Evolutionary conservation across 2,329 filamentous ascomycete genomes (phyloP).

Genomic region (Colletotrichum higginsianum): DNA sequence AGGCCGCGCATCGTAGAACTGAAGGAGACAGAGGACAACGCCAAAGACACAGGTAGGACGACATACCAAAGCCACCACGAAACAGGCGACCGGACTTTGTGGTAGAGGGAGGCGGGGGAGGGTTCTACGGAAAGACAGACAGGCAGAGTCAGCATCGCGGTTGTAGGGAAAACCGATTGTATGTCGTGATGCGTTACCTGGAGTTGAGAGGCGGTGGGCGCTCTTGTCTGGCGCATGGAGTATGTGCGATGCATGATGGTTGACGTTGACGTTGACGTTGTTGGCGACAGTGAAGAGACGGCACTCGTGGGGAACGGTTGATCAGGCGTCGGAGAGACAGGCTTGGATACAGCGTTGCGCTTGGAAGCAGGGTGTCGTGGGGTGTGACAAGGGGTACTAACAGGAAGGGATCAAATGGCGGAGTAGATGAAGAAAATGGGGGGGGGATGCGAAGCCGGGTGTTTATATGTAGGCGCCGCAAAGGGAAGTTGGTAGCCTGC

Average conservation of each 20-base stretch:
- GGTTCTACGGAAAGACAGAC: slow-evolving; percentile 73
- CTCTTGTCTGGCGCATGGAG: slow-evolving; percentile 97
- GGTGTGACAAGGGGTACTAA: slow-evolving; percentile 32
- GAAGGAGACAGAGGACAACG: slow-evolving; percentile 11
- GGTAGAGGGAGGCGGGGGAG: slow-evolving; percentile 89
- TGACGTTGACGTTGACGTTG: slow-evolving; percentile 57
- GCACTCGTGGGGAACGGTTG: background rate
- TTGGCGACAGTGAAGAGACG: background rate
- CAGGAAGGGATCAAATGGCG: slow-evolving; percentile 25
- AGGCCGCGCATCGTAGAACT: background rate
- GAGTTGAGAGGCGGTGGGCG: slow-evolving; percentile 89
- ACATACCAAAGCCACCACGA: slow-evolving; percentile 86
- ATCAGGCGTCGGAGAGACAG: background rate
- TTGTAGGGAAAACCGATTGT: slow-evolving; percentile 7
- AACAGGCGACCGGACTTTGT: slow-evolving; percentile 95
- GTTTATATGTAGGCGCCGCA: slow-evolving; percentile 37
- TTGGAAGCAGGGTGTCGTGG: slow-evolving; percentile 27
- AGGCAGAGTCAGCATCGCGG: slow-evolving; percentile 17
- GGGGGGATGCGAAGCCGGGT: slow-evolving; percentile 30
- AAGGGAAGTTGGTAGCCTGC: slow-evolving; percentile 18
- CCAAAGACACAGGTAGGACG: background rate
- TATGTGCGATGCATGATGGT: slow-evolving; percentile 95
- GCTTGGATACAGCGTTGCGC: slow-evolving; percentile 6
- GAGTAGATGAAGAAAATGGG: slow-evolving; percentile 4
- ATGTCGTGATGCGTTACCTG: slow-evolving; percentile 60